These are phyloP conservation scores for Meyerozyma elateridarum DNA, from an alignment of 1,139 yeast genomes.

Conservation along the genomic window DNA sequence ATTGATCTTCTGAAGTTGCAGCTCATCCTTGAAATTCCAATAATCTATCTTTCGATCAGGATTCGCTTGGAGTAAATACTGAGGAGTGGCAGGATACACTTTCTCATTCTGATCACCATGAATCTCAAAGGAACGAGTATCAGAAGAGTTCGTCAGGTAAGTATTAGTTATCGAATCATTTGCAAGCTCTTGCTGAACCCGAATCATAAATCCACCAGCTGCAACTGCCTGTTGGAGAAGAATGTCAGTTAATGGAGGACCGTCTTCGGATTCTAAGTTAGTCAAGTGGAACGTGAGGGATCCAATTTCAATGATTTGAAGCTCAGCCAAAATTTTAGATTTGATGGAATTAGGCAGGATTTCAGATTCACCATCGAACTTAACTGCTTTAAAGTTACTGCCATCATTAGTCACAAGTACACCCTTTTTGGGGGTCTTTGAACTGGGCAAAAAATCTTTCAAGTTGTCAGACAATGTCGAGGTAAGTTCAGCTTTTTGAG, in stretches of 20 bases:
- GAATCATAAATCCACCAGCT: constrained; percentile 30
- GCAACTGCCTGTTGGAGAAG: constrained; percentile 30
- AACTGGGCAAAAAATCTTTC: constrained; percentile 27
- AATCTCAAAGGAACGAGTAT: constrained; percentile 45
- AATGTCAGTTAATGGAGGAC: constrained; percentile 54
- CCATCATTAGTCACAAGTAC: constrained; percentile 63
- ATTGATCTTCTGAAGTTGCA: constrained; percentile 15
- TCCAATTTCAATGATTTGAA: constrained; percentile 40
- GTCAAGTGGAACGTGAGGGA: constrained; percentile 57
- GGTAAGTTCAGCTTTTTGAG: not conserved
- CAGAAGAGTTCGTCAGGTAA: constrained; percentile 41
- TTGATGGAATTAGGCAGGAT: constrained; percentile 19
- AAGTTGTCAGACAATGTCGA: constrained; percentile 13
- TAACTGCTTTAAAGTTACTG: constrained; percentile 43
- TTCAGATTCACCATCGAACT: constrained; percentile 16
- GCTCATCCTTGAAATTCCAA: constrained; percentile 54
- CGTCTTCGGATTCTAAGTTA: constrained; percentile 63
- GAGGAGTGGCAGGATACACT: constrained; percentile 57
- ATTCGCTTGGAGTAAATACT: constrained; percentile 43
- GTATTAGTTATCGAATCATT: constrained; percentile 33
- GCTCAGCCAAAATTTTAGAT: constrained; percentile 29
- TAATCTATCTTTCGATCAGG: constrained; percentile 48
- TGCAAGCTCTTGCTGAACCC: constrained; percentile 36
- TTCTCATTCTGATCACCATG: constrained; percentile 35
- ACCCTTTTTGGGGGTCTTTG: constrained; percentile 9